Percentiles rank a stretch among this genome's conserved stretches.
Evolutionary conservation across 1,284 basidiomycete species (phyloP).

Genomic region (Peniophora sp.): DNA sequence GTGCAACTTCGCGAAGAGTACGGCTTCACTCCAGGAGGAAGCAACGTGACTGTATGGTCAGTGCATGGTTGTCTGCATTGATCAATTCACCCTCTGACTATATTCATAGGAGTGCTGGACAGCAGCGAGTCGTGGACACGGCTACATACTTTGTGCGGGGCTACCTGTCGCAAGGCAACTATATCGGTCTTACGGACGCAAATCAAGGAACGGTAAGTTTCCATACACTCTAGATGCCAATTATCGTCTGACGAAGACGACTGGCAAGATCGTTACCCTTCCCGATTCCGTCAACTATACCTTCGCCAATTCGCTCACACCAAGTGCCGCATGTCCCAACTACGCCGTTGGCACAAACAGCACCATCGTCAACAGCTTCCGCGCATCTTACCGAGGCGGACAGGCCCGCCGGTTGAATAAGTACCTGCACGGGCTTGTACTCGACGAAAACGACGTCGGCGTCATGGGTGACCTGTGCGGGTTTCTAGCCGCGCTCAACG

Average conservation of each 20-base stretch:
- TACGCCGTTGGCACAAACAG: conserved; percentile 24
- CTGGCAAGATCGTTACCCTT: conserved; percentile 23
- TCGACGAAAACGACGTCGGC: conserved; percentile 27
- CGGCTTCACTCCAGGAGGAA: conserved; percentile 29
- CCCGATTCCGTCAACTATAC: conserved; percentile 34
- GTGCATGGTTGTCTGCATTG: conserved; percentile 2
- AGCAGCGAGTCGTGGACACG: conserved; percentile 34
- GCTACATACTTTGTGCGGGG: conserved; percentile 30
- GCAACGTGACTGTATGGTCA: conserved; percentile 35
- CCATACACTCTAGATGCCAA: too few species aligned
- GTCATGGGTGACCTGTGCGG: conserved; percentile 37
- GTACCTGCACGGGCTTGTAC: conserved; percentile 25
- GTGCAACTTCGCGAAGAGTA: conserved; percentile 31
- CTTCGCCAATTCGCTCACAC: conserved; percentile 34
- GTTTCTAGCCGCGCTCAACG: conserved; percentile 28
- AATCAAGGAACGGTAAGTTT: conserved; percentile 22
- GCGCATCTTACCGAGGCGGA: conserved; percentile 21
- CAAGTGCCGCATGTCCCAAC: conserved; percentile 27
- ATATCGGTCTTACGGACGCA: conserved; percentile 17
- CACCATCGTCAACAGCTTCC: conserved; percentile 18
- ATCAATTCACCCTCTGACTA: background rate
- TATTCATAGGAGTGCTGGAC: conserved; percentile 26
- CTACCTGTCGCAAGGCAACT: conserved; percentile 35
- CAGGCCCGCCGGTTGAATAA: conserved; percentile 28
- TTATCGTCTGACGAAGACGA: too few species aligned